A percentile compares a stretch with the other conserved stretches of the same genome.
phyloP scores from a whole-genome alignment of 768 basidiomycete genomes.

The Antrodiella citrinella region DNA sequence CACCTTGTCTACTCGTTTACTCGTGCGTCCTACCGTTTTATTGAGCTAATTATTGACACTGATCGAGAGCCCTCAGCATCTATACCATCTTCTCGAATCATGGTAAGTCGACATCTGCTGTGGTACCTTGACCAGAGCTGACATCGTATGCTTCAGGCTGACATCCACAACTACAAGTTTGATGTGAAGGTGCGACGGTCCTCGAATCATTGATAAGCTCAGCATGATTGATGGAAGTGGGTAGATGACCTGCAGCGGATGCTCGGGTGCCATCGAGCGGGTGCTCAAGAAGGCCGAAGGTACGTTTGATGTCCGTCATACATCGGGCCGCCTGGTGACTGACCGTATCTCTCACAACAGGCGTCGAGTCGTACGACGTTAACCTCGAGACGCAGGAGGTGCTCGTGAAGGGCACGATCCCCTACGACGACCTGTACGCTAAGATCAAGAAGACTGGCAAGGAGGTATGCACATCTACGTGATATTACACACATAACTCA shows the following conservation, averaged over 20 bases:
- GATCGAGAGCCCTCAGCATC: too few species aligned
- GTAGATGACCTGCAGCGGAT: slow-evolving; percentile 84
- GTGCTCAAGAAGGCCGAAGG: slow-evolving; percentile 65
- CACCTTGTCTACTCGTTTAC: too few species aligned
- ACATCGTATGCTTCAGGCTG: slow-evolving; percentile 18
- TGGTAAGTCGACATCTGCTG: too few species aligned
- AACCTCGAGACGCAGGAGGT: slow-evolving; percentile 67
- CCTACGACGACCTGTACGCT: slow-evolving; percentile 57
- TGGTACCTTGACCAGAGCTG: too few species aligned
- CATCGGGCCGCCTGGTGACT: not conserved
- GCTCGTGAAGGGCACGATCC: slow-evolving; percentile 47
- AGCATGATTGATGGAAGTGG: not conserved
- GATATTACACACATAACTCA: too few species aligned
- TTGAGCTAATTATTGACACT: too few species aligned
- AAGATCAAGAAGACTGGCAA: slow-evolving; percentile 92
- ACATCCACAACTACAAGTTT: slow-evolving; percentile 56
- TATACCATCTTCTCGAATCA: too few species aligned
- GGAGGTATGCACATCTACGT: slow-evolving; percentile 39
- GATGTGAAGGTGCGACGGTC: slow-evolving; percentile 65
- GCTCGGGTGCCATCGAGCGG: slow-evolving; percentile 74
- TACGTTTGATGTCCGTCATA: slow-evolving; percentile 18
- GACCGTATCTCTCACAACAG: slow-evolving; percentile 33
- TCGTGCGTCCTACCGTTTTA: too few species aligned
- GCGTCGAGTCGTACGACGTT: slow-evolving; percentile 51
- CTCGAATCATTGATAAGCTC: not conserved